These are phyloP conservation scores for Populus tremula DNA, from an alignment of 345 rosid genomes.

Conservation along the genomic window DNA sequence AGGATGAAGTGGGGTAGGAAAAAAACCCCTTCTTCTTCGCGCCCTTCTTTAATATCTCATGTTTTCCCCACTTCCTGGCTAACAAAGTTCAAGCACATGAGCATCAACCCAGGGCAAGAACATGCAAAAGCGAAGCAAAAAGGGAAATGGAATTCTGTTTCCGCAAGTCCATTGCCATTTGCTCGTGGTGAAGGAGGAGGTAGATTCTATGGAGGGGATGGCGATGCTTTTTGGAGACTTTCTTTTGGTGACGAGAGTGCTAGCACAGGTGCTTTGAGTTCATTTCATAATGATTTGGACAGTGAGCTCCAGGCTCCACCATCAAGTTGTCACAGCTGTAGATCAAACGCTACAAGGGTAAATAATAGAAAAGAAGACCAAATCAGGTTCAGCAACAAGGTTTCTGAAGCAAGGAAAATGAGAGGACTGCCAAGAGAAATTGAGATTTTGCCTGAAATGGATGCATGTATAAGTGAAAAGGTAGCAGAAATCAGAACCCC, in stretches of 20 bases:
- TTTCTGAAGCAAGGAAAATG: constrained; percentile 41
- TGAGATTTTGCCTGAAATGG: constrained; percentile 23
- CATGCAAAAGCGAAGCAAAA: constrained; percentile 28
- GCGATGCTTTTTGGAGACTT: constrained; percentile 55
- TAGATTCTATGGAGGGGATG: constrained; percentile 42
- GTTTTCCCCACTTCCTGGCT: constrained; percentile 56
- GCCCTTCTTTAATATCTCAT: constrained; percentile 46
- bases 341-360: constrained; percentile 29
- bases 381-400: constrained; percentile 40
- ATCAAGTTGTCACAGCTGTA: constrained; percentile 28
- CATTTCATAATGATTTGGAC: constrained; percentile 34
- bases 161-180: constrained; percentile 21
- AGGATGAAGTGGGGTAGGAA: constrained; percentile 72
- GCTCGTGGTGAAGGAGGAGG: constrained; percentile 20
- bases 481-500: constrained; percentile 54
- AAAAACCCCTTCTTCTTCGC: constrained; percentile 37
- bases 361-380: constrained; percentile 28
- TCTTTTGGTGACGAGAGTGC: constrained; percentile 44
- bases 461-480: constrained; percentile 23
- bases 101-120: constrained; percentile 20
- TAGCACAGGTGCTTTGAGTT: constrained; percentile 11
- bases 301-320: constrained; percentile 23
- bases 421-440: constrained; percentile 35
- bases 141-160: constrained; percentile 29
- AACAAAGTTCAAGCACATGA: constrained; percentile 58